These are phyloP conservation scores for Colletotrichum tanaceti DNA, from an alignment of 2,329 filamentous ascomycete species.

Conservation along the genomic window DNA sequence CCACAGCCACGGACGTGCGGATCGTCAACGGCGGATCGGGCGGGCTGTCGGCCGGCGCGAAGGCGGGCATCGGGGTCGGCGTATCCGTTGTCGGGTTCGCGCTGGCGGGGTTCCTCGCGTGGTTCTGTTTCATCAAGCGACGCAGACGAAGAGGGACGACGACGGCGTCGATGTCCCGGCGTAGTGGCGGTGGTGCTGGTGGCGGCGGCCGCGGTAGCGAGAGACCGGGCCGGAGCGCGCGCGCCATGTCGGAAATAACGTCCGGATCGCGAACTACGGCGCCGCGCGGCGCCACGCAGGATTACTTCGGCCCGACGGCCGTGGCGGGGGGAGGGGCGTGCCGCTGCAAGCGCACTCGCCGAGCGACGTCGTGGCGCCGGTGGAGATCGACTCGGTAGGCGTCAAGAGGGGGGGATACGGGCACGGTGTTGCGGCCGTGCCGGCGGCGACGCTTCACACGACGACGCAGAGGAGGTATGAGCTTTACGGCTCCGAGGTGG, in stretches of 20 bases:
- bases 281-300: constrained; percentile 50
- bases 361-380: constrained; percentile 61
- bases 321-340: constrained; percentile 58
- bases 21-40: constrained; percentile 32
- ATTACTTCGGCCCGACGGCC: constrained; percentile 60
- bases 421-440: constrained; percentile 2
- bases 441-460: constrained; percentile 40
- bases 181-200: constrained; percentile 24
- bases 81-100: constrained; percentile 57
- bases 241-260: constrained; percentile 51
- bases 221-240: constrained; percentile 28
- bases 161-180: constrained; percentile 19
- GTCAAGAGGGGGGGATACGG: constrained; percentile 3
- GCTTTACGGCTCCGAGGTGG: constrained; percentile 55
- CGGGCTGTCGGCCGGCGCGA: constrained; percentile 61
- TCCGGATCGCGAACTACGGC: constrained; percentile 45
- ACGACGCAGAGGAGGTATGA: constrained; percentile 54
- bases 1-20: constrained; percentile 49
- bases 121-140: constrained; percentile 59
- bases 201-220: constrained; percentile 41
- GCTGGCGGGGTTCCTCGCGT: constrained; percentile 57
- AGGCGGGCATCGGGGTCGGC: constrained; percentile 68
- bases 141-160: constrained; percentile 47
- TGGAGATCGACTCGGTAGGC: constrained; percentile 63
- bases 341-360: constrained; percentile 59